phyloP scores from a whole-genome alignment of 2,329 filamentous ascomycete species.

The Cytospora leucostoma region DNA sequence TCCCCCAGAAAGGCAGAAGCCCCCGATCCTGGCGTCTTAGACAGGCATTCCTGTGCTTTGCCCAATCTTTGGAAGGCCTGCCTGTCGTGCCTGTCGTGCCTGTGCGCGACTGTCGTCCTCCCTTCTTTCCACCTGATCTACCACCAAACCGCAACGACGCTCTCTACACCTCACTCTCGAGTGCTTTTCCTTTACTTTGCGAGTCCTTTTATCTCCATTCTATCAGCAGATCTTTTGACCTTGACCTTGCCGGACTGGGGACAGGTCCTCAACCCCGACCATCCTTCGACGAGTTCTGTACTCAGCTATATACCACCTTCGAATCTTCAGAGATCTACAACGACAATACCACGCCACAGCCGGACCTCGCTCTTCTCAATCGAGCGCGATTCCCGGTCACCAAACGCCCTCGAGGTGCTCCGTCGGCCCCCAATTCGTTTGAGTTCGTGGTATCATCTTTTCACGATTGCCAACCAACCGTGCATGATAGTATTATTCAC shows the following conservation, averaged over 20 bases:
- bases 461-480: neutral
- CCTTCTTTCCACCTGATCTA: slow-evolving; percentile 18
- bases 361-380: neutral
- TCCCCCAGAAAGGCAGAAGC: slow-evolving; percentile 19
- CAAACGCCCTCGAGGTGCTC: slow-evolving; percentile 7
- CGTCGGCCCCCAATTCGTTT: slow-evolving; percentile 4
- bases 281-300: slow-evolving; percentile 13
- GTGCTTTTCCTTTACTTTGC: slow-evolving; percentile 6
- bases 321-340: slow-evolving; percentile 4
- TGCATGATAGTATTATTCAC: slow-evolving; percentile 14
- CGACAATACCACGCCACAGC: neutral
- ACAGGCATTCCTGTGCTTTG: slow-evolving; percentile 12
- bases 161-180: slow-evolving; percentile 3
- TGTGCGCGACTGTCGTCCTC: slow-evolving; percentile 9
- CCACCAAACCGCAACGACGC: slow-evolving; percentile 1
- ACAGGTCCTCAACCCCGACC: slow-evolving; percentile 27
- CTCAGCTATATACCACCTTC: slow-evolving; percentile 12
- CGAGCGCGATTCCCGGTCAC: slow-evolving; percentile 1
- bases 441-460: neutral
- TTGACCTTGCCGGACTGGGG: slow-evolving; percentile 25
- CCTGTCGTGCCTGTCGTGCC: neutral
- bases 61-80: neutral
- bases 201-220: slow-evolving; percentile 17
- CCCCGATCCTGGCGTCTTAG: slow-evolving; percentile 18
- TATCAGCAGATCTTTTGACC: slow-evolving; percentile 24